Base-by-base conservation (phyloP, 768 basidiomycete species). In the Rubroboletus satanas region DNA sequence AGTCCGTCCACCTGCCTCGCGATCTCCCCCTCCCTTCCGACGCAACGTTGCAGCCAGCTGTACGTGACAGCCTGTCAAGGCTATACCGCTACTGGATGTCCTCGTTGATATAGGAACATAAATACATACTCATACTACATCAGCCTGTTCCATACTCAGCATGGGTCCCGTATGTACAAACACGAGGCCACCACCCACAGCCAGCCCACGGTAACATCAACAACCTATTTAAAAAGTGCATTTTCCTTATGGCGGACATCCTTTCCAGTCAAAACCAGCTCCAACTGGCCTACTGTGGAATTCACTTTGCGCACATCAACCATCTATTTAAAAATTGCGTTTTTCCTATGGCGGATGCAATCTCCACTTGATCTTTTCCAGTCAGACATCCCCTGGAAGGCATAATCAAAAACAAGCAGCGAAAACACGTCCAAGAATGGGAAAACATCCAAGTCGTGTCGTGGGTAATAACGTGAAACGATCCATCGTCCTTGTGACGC, bases 31-130 rank as follows among this genome's bases (percentile, higher is more conserved):
- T 26, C 14, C 51, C 15, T 15, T 44, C 17, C 32, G 17, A 28
- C 33, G 45, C 58, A 59, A 59, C 60, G 65, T 57, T 62, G 59
- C 55, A 28, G 29, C 64, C 62, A 61, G 52, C 63, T 52, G 56
- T 55, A 51, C 39, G 35, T 65, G 64, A 55, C 64, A 61, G 52
- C 65, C 45, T 51, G 58, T 67, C 62, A 56, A 58, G 57, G 56
- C 48, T 18, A 62, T 57, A 64, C 65, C 52, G 57, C 62, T 35
- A 63, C 59, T 56, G 62, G 64, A 7, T 28, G 15, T 45, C 53
- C 53, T 61, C 42, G 53, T 55, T 50, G 63, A 61, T 55, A 51
- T 59, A 59, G 63, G 35, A 57, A 55, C 45, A 26, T 26, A 7
- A 26, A 26, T 26, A 26, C 26, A 26, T 26, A 26, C 23, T 4